Percentiles rank a stretch among this genome's conserved stretches.
These are phyloP conservation scores for Dictyostelium citrinum DNA, from an alignment of 78 protist species.

Conservation along the genomic window DNA sequence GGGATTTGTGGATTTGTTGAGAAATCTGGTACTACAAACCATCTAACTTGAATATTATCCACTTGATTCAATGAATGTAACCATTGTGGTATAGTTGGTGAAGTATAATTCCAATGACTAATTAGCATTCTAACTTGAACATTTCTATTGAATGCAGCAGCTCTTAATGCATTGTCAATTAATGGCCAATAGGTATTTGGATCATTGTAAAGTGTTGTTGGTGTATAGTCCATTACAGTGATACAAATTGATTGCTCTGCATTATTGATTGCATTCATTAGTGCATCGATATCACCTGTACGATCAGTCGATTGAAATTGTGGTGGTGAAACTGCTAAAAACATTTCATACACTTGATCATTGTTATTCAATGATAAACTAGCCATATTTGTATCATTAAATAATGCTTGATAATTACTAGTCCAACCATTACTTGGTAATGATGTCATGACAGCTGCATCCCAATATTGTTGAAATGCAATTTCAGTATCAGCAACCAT, in stretches of 20 bases:
- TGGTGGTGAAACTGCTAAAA: conserved; percentile 64
- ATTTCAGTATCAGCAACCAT: conserved; percentile 79
- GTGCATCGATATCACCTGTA: conserved; percentile 79
- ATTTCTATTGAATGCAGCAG: conserved; percentile 75
- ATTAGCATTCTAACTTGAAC: conserved; percentile 81
- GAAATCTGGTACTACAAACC: conserved; percentile 82
- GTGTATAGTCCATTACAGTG: conserved; percentile 87
- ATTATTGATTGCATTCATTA: conserved; percentile 38
- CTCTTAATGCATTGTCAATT: conserved; percentile 79
- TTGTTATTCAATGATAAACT: conserved; percentile 19
- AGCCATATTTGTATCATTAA: conserved; percentile 3
- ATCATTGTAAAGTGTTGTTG: conserved; percentile 44
- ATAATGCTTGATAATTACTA: not conserved
- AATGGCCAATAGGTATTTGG: conserved; percentile 82
- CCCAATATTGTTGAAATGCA: conserved; percentile 80
- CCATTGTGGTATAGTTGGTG: conserved; percentile 41
- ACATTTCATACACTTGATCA: conserved; percentile 1
- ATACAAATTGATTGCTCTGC: conserved; percentile 58
- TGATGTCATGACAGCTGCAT: conserved; percentile 11
- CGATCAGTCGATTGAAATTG: conserved; percentile 30
- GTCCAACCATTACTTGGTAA: conserved; percentile 45
- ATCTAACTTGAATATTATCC: conserved; percentile 66
- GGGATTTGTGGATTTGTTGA: conserved; percentile 61
- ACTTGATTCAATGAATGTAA: conserved; percentile 70
- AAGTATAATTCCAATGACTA: conserved; percentile 86